Evolutionary conservation across 768 basidiomycete genomes (phyloP).

Genomic region (Vararia minispora): DNA sequence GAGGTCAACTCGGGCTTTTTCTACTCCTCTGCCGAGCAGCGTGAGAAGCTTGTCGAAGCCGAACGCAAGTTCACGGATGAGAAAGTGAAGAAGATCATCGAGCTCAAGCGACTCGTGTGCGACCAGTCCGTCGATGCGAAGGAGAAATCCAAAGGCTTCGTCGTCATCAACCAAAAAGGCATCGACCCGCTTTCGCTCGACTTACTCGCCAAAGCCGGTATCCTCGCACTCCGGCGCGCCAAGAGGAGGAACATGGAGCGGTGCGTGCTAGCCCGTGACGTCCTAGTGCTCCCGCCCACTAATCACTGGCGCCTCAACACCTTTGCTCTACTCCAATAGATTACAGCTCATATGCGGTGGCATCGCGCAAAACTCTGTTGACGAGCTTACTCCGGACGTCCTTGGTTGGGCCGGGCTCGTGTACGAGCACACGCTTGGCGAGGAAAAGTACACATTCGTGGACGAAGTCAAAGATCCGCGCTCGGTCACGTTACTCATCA

Average conservation of each 20-base stretch:
- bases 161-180: constrained; percentile 97
- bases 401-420: constrained; percentile 98
- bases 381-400: constrained; percentile 83
- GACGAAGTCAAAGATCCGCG: constrained; percentile 95
- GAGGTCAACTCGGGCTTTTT: constrained; percentile 99
- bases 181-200: constrained; percentile 97
- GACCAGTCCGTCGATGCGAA: constrained; percentile 81
- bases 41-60: constrained; percentile 97
- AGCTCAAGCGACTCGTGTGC: constrained; percentile 92
- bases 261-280: constrained; percentile 28
- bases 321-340: constrained; percentile 26
- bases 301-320: too few species aligned
- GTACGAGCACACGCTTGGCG: constrained; percentile 97
- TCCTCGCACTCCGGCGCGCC: constrained; percentile 86
- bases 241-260: constrained; percentile 99
- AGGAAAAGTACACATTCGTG: constrained; percentile 97
- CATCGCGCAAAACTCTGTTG: constrained; percentile 93
- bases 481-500: constrained; percentile 92
- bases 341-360: constrained; percentile 93
- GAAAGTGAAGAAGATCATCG: constrained; percentile 92
- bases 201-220: constrained; percentile 92
- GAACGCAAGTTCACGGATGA: constrained; percentile 90
- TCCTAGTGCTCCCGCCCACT: too few species aligned
- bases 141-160: constrained; percentile 80
- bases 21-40: constrained; percentile 96